Evolutionary conservation across 202 grass and related monocot species (phyloP).

Genomic region (Eragrostis tef): DNA sequence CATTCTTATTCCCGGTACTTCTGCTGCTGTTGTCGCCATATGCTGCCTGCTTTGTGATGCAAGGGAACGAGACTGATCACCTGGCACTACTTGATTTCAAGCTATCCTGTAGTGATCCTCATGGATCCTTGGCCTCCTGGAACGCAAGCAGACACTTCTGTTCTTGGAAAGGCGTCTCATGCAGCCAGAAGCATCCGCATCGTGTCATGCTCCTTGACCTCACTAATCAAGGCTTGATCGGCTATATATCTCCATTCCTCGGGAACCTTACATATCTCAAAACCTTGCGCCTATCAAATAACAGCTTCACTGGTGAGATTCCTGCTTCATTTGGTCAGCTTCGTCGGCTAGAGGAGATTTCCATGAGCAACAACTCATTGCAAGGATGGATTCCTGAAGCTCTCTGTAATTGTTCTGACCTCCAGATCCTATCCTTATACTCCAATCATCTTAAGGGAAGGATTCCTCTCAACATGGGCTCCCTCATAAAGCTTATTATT

Average conservation of each 20-base stretch:
- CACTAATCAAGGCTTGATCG: slow-evolving; percentile 11
- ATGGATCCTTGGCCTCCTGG: slow-evolving; percentile 44
- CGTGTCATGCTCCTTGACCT: slow-evolving; percentile 43
- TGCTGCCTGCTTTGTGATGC: neutral
- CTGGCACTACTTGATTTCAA: slow-evolving; percentile 41
- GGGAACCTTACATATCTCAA: slow-evolving; percentile 47
- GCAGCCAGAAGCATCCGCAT: slow-evolving; percentile 33
- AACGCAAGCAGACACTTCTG: slow-evolving; percentile 43
- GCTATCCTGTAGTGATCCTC: neutral
- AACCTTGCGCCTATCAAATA: slow-evolving; percentile 40
- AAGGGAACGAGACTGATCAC: slow-evolving; percentile 25
- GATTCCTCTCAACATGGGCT: slow-evolving; percentile 24
- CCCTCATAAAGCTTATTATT: slow-evolving; percentile 18
- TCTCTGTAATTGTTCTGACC: slow-evolving; percentile 30
- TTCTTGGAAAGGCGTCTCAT: slow-evolving; percentile 44
- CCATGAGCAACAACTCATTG: slow-evolving; percentile 34
- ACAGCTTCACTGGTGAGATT: slow-evolving; percentile 40
- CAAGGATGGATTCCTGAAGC: slow-evolving; percentile 43
- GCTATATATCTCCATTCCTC: slow-evolving; percentile 29
- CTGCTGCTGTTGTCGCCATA: neutral
- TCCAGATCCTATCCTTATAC: neutral
- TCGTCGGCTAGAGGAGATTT: slow-evolving; percentile 18
- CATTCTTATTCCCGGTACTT: neutral
- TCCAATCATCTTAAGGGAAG: slow-evolving; percentile 30
- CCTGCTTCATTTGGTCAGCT: slow-evolving; percentile 27